Evolutionary conservation across 2,329 filamentous ascomycete genomes (phyloP), one percentile per base, ranked within the genome.

Genomic region (Teratosphaeria epicoccoides): DNA sequence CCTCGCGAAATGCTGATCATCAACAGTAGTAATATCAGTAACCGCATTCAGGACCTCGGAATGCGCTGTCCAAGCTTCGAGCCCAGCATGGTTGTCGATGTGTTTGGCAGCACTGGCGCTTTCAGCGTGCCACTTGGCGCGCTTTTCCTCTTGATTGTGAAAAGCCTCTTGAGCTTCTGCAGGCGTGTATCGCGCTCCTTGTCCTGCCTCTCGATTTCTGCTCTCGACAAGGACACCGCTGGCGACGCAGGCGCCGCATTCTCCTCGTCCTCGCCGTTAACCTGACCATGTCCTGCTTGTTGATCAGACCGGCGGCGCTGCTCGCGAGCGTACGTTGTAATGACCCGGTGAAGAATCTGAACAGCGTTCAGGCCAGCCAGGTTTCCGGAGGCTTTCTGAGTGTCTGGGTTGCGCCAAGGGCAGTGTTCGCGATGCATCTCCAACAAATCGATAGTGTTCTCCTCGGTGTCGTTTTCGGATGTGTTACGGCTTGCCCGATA

Each of bases 361-460:
- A 55, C 57, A 4, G 66, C 67, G 26, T 67, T 66, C 6, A 63
- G 52, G 2, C 62, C 63, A 12, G 49, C 56, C 45, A 67, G 56
- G 28, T 58, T 66, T 9, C 66, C 67, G 2, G 61, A 61, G 4
- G 63, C 65, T 20, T 60, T 57, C 53, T 70, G 67, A 1, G 59
- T 61, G 22, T 46, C 49, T 5, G 66, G 28, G 49, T 66, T 69
- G 43, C 65, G 64, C 65, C 65, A 70, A 3, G 67, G 67, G 47
- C 67, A 70, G 50, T 70, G 63, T 11, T 69, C 66, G 33, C 67
- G 67, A 49, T 70, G 67, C 51, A 63, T 55, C 22, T 67, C 58
- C 3, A 66, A 44, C 5, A 69, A 60, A 50, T 69, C 58, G 12
- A 68, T 53, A 22, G 53, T 49, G 5, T 50, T 3, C 7, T 55